These are phyloP conservation scores for Claviceps africana DNA, from an alignment of 2,329 filamentous ascomycete species.

Conservation along the genomic window DNA sequence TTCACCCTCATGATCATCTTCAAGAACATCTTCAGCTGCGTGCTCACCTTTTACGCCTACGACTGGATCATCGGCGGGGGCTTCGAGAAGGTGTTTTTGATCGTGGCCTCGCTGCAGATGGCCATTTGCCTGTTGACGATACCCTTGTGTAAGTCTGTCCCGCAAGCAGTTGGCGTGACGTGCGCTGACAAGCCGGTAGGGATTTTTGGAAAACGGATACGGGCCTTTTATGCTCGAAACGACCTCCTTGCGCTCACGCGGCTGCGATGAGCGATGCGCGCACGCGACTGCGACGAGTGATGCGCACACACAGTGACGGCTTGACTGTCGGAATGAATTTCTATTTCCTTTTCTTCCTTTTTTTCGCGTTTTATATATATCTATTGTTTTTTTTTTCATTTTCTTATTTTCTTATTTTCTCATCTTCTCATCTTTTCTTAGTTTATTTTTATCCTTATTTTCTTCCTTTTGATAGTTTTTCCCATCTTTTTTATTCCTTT, in stretches of 20 bases:
- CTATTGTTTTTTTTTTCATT: neutral
- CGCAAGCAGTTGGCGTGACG: too few species aligned
- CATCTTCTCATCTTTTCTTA: too few species aligned
- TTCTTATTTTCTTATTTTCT: neutral
- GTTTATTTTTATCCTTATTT: neutral
- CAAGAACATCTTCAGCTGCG: conserved; percentile 88
- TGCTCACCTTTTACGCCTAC: conserved; percentile 70
- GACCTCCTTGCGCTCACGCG: conserved; percentile 42
- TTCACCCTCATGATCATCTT: conserved; percentile 86
- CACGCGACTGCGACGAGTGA: conserved; percentile 15
- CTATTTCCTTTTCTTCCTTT: too few species aligned
- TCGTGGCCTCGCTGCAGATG: conserved; percentile 64
- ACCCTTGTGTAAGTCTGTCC: conserved; percentile 56
- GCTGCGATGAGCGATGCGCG: conserved; percentile 12
- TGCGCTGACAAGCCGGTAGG: conserved; percentile 36
- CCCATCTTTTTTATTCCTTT: too few species aligned
- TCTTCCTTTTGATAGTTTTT: too few species aligned
- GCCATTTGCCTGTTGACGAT: conserved; percentile 61
- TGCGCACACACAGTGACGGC: neutral
- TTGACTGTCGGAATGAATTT: too few species aligned
- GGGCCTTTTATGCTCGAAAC: conserved; percentile 62
- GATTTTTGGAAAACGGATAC: conserved; percentile 62
- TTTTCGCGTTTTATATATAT: too few species aligned
- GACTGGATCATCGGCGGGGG: conserved; percentile 61
- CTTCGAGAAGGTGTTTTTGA: conserved; percentile 49